Percentiles rank a stretch among this genome's conserved stretches.
phyloP scores from a whole-genome alignment of 768 basidiomycete genomes.

The Lentinula raphanica region DNA sequence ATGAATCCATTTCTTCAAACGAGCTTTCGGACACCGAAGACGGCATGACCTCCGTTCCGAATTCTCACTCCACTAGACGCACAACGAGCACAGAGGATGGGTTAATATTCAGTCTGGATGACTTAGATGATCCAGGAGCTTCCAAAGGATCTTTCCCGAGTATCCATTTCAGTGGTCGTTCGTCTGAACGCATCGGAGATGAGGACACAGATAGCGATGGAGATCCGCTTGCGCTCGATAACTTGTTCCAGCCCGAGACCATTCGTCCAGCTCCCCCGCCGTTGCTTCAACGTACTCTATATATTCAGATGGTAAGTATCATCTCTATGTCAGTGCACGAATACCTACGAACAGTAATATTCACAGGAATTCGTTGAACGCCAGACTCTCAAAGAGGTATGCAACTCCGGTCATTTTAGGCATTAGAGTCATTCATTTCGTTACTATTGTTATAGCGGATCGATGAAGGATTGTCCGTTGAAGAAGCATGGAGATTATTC shows the following conservation, averaged over 20 bases:
- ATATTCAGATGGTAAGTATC: slow-evolving; percentile 83
- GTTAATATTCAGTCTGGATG: slow-evolving; percentile 59
- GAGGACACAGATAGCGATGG: slow-evolving; percentile 41
- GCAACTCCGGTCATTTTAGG: slow-evolving; percentile 9
- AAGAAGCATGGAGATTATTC: slow-evolving; percentile 87
- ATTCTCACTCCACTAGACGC: slow-evolving; percentile 18
- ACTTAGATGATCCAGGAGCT: slow-evolving; percentile 51
- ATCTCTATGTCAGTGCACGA: not conserved
- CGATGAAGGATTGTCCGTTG: slow-evolving; percentile 75
- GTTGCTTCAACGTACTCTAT: slow-evolving; percentile 56
- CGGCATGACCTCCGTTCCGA: slow-evolving; percentile 53
- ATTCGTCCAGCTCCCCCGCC: slow-evolving; percentile 17
- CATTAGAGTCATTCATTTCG: not conserved
- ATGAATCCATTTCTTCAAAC: slow-evolving; percentile 8
- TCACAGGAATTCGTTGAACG: slow-evolving; percentile 82
- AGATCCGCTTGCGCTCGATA: slow-evolving; percentile 11
- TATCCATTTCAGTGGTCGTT: slow-evolving; percentile 64
- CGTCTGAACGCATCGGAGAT: slow-evolving; percentile 32
- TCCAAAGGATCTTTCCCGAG: slow-evolving; percentile 65
- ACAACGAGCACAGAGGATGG: slow-evolving; percentile 31
- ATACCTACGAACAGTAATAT: slow-evolving; percentile 10
- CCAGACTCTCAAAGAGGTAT: slow-evolving; percentile 83
- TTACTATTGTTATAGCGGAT: slow-evolving; percentile 44
- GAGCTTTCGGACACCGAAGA: slow-evolving; percentile 28
- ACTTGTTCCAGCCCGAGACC: not conserved